A percentile compares a stretch with the other conserved stretches of the same genome.
Evolutionary conservation across 257 asterid species (phyloP).

Genomic region (Euphrasia confusa): DNA sequence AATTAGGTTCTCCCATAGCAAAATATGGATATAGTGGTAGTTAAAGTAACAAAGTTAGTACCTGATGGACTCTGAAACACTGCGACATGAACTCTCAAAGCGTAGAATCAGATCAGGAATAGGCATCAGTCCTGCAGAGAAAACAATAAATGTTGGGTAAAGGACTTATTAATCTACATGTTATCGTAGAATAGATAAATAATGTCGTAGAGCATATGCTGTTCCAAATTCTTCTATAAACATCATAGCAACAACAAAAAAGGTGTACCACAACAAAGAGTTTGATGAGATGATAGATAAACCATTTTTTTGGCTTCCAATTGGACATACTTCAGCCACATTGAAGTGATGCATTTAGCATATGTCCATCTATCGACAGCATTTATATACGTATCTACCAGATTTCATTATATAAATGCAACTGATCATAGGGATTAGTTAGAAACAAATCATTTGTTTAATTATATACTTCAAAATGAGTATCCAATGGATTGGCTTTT

Average conservation of each 20-base stretch:
- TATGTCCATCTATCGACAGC: constrained; percentile 7
- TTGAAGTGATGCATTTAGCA: constrained; percentile 1
- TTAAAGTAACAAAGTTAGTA: constrained; percentile 25
- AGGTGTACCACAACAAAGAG: neutral
- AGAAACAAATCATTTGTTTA: neutral
- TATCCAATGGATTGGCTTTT: constrained; percentile 7
- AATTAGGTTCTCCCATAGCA: constrained; percentile 2
- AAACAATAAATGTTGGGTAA: constrained; percentile 24
- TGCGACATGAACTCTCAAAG: constrained; percentile 85
- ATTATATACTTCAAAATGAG: constrained; percentile 2
- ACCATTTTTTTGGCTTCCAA: neutral
- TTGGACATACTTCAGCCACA: constrained; percentile 6
- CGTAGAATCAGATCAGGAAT: constrained; percentile 77
- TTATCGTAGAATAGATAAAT: constrained; percentile 16
- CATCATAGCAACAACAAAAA: neutral
- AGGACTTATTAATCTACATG: constrained; percentile 8
- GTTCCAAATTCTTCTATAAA: neutral
- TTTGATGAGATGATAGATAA: neutral
- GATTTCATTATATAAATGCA: constrained; percentile 16
- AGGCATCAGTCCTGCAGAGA: constrained; percentile 75
- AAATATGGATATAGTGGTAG: neutral
- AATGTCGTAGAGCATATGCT: constrained; percentile 9
- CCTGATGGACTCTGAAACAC: constrained; percentile 87
- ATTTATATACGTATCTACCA: neutral
- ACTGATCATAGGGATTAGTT: constrained; percentile 6